Base-by-base conservation (phyloP, 768 basidiomycete species). In the Leccinum barrowsii region DNA sequence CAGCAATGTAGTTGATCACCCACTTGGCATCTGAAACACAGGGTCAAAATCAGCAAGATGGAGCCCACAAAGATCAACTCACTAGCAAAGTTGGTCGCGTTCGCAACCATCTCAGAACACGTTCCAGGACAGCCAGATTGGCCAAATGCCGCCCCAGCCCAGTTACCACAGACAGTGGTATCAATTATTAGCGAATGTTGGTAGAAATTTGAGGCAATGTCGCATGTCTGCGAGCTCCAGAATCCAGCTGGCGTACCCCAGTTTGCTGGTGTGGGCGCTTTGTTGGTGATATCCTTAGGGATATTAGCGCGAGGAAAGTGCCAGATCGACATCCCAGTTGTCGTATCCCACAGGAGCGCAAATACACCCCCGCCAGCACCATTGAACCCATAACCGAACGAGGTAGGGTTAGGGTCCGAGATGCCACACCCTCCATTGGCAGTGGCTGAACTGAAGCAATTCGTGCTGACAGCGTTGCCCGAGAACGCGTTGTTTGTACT, bases 71-170 rank as follows among this genome's bases (percentile, higher is more conserved):
- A 8, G 17, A 15, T 1, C 37, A 6, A 69, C 76, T 64, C 63
- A 81, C 80, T 58, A 15, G 57, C 63, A 68, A 83, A 89, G 73
- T 85, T 88, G 21, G 65, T 73, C 17, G 85, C 80, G 66, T 89
- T 76, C 17, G 79, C 75, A 46, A 87, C 82, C 32, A 76, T 76
- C 11, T 77, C 61, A 1, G 72, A 68, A 56, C 83, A 84, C 5
- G 77, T 78, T 7, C 78, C 81, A 0, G 74, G 69, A 50, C 77
- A 77, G 4, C 73, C 72, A 30, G 74, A 75, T 5, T 10, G 60
- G 7, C 57, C 10, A 44, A 74, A 74, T 0, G 68, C 62, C 7
- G 13, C 3, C 5, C 58, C 62, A 10, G 69, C 74, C 73, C 73
- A 74, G 22, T 63, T 59, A 1, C 73, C 74, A 7, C 74, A 75